phyloP scores from a whole-genome alignment of 1,139 yeast genomes.

The Yamadazyma songkhlaensis region DNA sequence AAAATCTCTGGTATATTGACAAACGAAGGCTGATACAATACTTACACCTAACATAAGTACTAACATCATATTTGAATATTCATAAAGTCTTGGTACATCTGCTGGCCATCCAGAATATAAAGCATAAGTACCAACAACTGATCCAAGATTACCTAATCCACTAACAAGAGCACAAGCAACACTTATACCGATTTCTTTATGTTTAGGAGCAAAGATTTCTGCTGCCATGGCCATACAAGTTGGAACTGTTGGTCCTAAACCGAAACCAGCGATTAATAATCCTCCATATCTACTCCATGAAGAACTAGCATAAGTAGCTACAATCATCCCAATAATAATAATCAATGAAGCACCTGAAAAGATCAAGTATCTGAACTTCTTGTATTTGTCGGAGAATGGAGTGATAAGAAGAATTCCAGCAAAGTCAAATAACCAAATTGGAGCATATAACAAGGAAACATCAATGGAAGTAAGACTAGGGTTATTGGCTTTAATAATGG shows the following conservation, averaged over 20 bases:
- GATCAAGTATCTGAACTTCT: constrained; percentile 54
- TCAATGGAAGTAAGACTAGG: constrained; percentile 64
- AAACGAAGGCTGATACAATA: constrained; percentile 47
- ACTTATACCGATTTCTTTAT: constrained; percentile 85
- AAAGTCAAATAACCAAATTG: constrained; percentile 85
- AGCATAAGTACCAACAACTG: constrained; percentile 83
- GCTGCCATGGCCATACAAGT: constrained; percentile 86
- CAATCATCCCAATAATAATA: constrained; percentile 72
- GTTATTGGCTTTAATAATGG: constrained; percentile 67
- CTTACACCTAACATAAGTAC: constrained; percentile 73
- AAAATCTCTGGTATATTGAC: constrained; percentile 28
- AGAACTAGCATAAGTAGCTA: constrained; percentile 71
- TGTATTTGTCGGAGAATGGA: constrained; percentile 74
- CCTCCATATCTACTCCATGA: constrained; percentile 82
- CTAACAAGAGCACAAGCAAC: constrained; percentile 80
- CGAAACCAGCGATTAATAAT: constrained; percentile 75
- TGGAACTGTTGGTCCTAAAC: constrained; percentile 89
- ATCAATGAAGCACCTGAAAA: constrained; percentile 62
- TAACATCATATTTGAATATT: constrained; percentile 80
- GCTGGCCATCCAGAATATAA: constrained; percentile 85
- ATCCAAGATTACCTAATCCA: constrained; percentile 83
- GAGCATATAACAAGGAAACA: constrained; percentile 76
- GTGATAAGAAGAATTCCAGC: constrained; percentile 75
- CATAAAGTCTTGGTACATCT: constrained; percentile 58
- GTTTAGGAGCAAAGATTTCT: constrained; percentile 65